These are phyloP conservation scores for Lentinula edodes DNA, from an alignment of 768 basidiomycete species.

Conservation along the genomic window DNA sequence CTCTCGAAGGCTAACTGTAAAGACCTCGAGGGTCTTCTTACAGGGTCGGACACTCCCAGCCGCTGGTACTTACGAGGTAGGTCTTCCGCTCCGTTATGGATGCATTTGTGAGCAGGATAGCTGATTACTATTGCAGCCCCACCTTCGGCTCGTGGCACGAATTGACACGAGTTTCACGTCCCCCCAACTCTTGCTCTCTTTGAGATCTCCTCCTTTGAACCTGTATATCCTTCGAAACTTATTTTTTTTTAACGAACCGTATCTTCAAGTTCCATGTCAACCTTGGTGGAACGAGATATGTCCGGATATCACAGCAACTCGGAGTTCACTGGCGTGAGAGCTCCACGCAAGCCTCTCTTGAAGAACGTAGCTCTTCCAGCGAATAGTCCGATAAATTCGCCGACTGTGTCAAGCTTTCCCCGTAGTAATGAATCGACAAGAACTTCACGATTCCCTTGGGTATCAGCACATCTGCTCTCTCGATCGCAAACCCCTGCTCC, in stretches of 20 bases:
- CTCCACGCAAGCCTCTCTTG: conserved; percentile 1
- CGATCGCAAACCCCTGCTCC: conserved; percentile 1
- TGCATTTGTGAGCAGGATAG: not conserved
- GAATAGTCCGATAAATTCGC: conserved; percentile 2
- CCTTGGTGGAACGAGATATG: not conserved
- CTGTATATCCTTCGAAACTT: not conserved
- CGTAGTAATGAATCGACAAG: not conserved
- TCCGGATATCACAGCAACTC: conserved; percentile 1
- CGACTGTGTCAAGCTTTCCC: not conserved
- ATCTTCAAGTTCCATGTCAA: not conserved
- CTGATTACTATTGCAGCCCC: not conserved
- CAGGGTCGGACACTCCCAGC: not conserved
- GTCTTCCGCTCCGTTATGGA: not conserved
- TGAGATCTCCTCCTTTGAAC: not conserved
- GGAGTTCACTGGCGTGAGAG: not conserved
- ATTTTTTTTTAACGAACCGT: not conserved
- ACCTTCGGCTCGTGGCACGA: conserved; percentile 6
- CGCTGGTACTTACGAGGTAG: conserved; percentile 4
- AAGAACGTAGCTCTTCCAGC: conserved; percentile 1
- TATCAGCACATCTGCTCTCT: not conserved
- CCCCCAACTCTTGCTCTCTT: not conserved
- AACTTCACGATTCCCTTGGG: conserved; percentile 2
- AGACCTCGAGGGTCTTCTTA: conserved; percentile 4
- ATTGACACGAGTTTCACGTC: conserved; percentile 3
- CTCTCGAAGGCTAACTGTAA: not conserved